A percentile compares a stretch with the other conserved stretches of the same genome.
phyloP scores from a whole-genome alignment of 192 early-diverging fungal genomes.

The Umbelopsis sp. region DNA sequence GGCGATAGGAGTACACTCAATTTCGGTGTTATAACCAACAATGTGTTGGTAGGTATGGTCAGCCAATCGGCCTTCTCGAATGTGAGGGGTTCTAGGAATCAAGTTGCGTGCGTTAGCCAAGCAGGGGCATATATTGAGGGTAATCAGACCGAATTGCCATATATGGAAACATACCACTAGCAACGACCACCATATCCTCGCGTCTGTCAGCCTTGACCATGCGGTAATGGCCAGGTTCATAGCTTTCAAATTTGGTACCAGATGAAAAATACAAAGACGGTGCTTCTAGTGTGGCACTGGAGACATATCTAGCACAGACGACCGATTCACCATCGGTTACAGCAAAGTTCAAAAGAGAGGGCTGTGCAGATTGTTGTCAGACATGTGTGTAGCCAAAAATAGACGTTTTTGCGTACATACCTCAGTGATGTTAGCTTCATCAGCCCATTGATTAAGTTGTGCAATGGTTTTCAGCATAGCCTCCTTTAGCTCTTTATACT shows the following conservation, averaged over 20 bases:
- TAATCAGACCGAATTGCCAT: not conserved
- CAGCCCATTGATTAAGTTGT: constrained; percentile 71
- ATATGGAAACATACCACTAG: constrained; percentile 44
- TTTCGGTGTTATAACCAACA: constrained; percentile 76
- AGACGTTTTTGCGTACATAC: constrained; percentile 11
- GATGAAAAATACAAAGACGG: constrained; percentile 82
- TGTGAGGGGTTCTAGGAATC: constrained; percentile 67
- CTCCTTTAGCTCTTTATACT: constrained; percentile 60
- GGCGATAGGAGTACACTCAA: constrained; percentile 76
- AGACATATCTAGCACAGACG: constrained; percentile 78
- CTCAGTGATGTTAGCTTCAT: constrained; percentile 61
- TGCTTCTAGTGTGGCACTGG: constrained; percentile 65
- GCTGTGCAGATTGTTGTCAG: constrained; percentile 36
- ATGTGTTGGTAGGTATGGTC: constrained; percentile 74
- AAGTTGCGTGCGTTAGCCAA: too few species aligned
- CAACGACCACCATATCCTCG: constrained; percentile 82
- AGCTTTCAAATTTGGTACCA: constrained; percentile 71
- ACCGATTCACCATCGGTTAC: constrained; percentile 80
- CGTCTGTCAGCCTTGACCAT: constrained; percentile 74
- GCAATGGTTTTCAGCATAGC: constrained; percentile 80
- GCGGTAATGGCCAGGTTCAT: constrained; percentile 67
- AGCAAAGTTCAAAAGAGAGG: constrained; percentile 79
- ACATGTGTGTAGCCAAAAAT: not conserved
- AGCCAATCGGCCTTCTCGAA: constrained; percentile 83
- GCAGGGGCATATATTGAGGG: too few species aligned